These are phyloP conservation scores for Pseudocercospora musae DNA, from an alignment of 2,329 filamentous ascomycete species.

Conservation along the genomic window DNA sequence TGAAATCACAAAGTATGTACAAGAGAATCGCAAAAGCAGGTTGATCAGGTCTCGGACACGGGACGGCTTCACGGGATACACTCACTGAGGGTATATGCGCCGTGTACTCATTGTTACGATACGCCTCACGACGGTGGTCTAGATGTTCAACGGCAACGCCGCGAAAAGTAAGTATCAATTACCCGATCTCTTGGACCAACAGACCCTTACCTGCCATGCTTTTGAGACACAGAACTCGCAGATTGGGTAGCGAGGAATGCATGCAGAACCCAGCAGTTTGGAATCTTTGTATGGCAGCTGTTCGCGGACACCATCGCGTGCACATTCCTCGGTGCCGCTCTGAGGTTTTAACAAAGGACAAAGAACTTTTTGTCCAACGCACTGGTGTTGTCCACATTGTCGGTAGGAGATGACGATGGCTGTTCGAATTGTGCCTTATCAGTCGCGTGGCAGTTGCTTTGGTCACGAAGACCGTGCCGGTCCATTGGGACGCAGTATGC, in stretches of 20 bases:
- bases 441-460: neutral
- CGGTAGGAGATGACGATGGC: neutral
- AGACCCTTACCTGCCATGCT: conserved; percentile 7
- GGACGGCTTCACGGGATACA: conserved; percentile 3
- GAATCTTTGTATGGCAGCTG: conserved; percentile 24
- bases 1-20: conserved; percentile 8
- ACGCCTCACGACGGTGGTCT: conserved; percentile 7
- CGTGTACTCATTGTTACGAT: conserved; percentile 20
- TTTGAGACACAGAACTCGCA: conserved; percentile 12
- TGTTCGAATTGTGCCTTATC: neutral
- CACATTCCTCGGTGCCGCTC: conserved; percentile 11
- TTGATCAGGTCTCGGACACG: conserved; percentile 6
- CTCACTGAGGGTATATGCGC: conserved; percentile 19
- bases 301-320: conserved; percentile 21
- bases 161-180: conserved; percentile 18
- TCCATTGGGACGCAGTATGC: neutral
- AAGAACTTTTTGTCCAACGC: conserved; percentile 8
- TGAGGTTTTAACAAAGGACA: neutral
- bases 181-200: conserved; percentile 10
- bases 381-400: neutral
- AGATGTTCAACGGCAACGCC: conserved; percentile 16
- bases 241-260: conserved; percentile 30
- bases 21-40: conserved; percentile 2
- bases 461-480: neutral
- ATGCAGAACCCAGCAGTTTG: conserved; percentile 17